Percentiles rank a stretch among this genome's conserved stretches.
Conservation (phyloP, 2,329 filamentous ascomycete genomes). For the Cadophora gregata region DNA sequence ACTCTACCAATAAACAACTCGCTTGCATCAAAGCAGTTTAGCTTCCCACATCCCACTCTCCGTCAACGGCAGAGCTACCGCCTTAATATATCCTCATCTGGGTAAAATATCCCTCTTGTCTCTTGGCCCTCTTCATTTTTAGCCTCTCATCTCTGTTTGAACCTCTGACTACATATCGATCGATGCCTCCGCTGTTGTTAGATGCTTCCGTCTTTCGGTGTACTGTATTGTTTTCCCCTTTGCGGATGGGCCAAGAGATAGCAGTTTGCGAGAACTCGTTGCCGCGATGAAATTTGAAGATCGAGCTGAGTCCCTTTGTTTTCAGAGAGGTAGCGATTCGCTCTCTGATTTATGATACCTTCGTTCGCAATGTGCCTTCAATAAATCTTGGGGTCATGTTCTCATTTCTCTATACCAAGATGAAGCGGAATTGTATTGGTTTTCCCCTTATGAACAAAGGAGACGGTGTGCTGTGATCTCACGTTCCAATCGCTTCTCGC, state of each 20-base stretch:
- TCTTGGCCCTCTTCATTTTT: background rate
- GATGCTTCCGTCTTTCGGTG: background rate
- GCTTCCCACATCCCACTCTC: slow-evolving; percentile 12
- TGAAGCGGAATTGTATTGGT: background rate
- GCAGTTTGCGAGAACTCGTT: no score
- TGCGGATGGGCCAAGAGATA: slow-evolving; percentile 2
- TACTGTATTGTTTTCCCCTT: slow-evolving; percentile 11
- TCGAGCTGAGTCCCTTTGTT: background rate
- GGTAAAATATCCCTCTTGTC: slow-evolving; percentile 13
- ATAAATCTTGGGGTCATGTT: background rate
- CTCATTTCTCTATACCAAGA: background rate
- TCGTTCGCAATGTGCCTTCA: background rate
- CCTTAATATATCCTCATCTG: slow-evolving; percentile 3
- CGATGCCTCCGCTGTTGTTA: slow-evolving; percentile 4
- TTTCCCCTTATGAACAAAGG: background rate
- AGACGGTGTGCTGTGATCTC: background rate
- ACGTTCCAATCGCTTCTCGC: background rate
- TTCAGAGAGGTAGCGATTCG: background rate
- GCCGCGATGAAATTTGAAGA: background rate
- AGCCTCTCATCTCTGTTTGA: background rate
- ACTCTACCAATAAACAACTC: background rate
- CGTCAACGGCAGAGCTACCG: background rate
- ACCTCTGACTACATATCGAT: background rate
- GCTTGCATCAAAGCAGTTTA: slow-evolving; percentile 3
- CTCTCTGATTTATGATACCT: background rate